Base-by-base conservation (phyloP, 495 filamentous ascomycete species). In the Evansstolkia leycettana region DNA sequence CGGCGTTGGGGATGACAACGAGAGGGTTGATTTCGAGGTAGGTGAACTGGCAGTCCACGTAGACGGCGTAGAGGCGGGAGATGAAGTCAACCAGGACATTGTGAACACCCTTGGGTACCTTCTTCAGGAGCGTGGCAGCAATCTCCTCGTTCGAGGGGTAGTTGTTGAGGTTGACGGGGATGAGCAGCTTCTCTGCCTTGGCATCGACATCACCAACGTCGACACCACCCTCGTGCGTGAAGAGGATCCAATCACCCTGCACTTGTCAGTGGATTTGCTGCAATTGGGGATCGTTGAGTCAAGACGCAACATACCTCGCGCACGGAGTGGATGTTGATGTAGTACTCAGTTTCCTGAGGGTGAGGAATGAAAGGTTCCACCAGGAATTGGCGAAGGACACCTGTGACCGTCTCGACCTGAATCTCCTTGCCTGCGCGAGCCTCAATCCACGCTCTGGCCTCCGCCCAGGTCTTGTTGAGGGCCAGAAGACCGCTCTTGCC, bases 11-110 rank as follows among this genome's bases (percentile, higher is more conserved):
- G 50, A 99, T 88, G 52, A 94, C 90, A 37, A 99, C 90, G 40
- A 99, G 67, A 36, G 90, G 90, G 73, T 99, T 99, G 73, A 99
- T 99, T 67, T 99, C 90, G 41, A 99, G 87, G 69, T 96, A 96
- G 54, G 90, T 96, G 74, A 99, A 99, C 66, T 99, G 90, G 80
- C 84, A 93, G 73, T 99, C 90, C 37, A 99, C 90, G 51, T 96
- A 99, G 70, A 99, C 90, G 54, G 86, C 88, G 55, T 95, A 95
- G 28, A 88, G 75, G 47, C 81, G 69, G 49, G 81, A 80, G 63
- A 87, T 99, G 73, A 99, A 98, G 74, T 99, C 90, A 38, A 95
- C 82, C 25, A 99, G 76, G 52, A 99, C 90, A 46, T 94, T 94
- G 73, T 99, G 90, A 27, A 96, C 67, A 51, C 89, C 89, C 65